Conservation (phyloP, 2,329 filamentous ascomycete species). For the Diaporthe velutina region DNA sequence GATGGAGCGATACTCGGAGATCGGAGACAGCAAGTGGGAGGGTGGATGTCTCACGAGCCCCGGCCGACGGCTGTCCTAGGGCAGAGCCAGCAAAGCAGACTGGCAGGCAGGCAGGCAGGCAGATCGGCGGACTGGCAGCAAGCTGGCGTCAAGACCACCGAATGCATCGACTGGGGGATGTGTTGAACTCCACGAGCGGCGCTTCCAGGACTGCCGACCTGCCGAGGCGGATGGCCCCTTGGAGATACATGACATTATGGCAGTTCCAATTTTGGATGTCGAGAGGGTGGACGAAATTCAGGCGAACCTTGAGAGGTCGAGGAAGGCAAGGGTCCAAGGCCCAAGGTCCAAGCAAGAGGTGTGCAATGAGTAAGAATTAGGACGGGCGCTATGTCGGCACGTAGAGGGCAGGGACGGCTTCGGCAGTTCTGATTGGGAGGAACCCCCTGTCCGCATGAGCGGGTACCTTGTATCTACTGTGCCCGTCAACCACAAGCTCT, state of each 20-base stretch:
- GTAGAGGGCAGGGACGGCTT: background rate
- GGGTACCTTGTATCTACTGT: background rate
- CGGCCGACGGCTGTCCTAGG: background rate
- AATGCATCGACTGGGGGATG: background rate
- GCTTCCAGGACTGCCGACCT: background rate
- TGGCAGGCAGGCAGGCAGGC: background rate
- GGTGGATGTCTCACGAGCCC: background rate
- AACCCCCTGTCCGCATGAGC: background rate
- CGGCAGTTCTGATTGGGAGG: slow-evolving; percentile 28
- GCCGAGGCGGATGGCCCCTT: background rate
- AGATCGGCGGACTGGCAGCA: background rate
- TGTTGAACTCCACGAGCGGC: background rate
- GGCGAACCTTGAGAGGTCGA: slow-evolving; percentile 1
- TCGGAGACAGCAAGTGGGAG: slow-evolving; percentile 13
- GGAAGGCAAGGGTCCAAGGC: background rate
- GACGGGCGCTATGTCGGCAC: background rate
- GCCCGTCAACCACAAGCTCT: background rate
- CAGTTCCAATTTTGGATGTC: slow-evolving; percentile 10
- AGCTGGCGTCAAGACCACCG: background rate
- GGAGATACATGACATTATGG: background rate
- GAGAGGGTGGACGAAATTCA: background rate
- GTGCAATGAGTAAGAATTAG: background rate
- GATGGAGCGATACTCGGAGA: slow-evolving; percentile 4
- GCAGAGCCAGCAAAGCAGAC: background rate
- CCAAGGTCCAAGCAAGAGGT: background rate